Evolutionary conservation across 192 early-diverging fungal genomes (phyloP).

Genomic region (Obelidium mucronatum): DNA sequence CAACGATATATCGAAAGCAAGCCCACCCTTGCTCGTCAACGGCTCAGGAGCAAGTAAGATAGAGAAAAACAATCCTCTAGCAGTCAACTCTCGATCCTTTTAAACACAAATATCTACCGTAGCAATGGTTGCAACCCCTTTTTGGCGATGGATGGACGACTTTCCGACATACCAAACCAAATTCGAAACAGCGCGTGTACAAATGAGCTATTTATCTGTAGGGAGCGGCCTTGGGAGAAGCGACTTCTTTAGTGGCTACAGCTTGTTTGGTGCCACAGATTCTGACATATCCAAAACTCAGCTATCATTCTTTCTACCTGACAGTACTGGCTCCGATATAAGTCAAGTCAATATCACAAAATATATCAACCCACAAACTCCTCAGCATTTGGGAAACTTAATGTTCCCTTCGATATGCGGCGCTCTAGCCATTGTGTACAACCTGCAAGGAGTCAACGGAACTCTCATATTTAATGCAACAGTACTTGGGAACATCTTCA

Average conservation of each 20-base stretch:
- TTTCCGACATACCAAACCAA: not conserved
- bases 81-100: too few species aligned
- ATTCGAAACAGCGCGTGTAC: not conserved
- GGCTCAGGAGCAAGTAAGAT: not conserved
- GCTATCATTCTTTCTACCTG: not conserved
- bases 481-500: not conserved
- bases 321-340: not conserved
- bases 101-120: not conserved
- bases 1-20: not conserved
- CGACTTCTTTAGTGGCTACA: not conserved
- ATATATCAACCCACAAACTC: not conserved
- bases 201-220: not conserved
- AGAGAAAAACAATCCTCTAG: too few species aligned
- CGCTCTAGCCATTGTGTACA: not conserved
- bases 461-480: not conserved
- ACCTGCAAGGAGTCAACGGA: not conserved
- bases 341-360: not conserved
- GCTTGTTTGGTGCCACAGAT: not conserved
- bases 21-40: not conserved
- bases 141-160: not conserved
- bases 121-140: not conserved
- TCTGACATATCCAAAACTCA: not conserved
- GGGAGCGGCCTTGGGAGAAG: not conserved
- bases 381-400: not conserved
- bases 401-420: not conserved